Base-by-base conservation (phyloP, 805 yeast genomes). In the Yamadazyma phyllophila region DNA sequence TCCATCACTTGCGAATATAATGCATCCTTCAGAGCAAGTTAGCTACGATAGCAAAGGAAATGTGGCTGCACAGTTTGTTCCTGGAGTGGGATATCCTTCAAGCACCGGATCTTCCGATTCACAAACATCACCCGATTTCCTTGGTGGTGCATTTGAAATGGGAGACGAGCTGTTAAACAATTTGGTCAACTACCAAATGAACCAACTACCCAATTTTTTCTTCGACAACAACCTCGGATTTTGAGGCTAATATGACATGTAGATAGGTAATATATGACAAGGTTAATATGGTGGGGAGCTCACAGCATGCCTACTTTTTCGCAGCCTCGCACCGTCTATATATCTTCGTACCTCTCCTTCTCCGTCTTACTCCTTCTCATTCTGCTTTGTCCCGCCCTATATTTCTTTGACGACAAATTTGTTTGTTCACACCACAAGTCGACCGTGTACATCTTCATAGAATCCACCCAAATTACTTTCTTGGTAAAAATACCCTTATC, bases 171-270 rank as follows among this genome's bases (percentile, higher is more conserved):
- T 51, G 6, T 36, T 58, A 5, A 45, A 55, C 11, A 53, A 47
- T 45, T 51, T 57, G 48, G 48, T 61, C 7, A 55, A 48, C 32
- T 50, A 58, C 11, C 69, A 64, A 45, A 51, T 63, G 53, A 54
- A 57, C 41, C 58, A 53, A 30, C 46, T 69, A 45, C 74, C 76
- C 6, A 70, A 69, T 48, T 66, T 61, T 43, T 69, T 70, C 50
- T 67, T 62, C 43, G 76, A 70, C 46, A 66, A 66, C 43, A 66
- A 59, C 41, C 41, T 65, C 35, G 65, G 65, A 14, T 50, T 55
- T 15, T 60, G 39, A 45, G 31, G 11, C 4, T 29, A n/a, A 29
- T n/a, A 29, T 29, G 31, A 29, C 31, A 29, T 29, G 31, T 29
- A 29, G 4, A 29, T 4, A 29, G 24, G 24, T 20, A 20, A 20